Base-by-base conservation (phyloP, 352 stramenopile species). In the Phytophthora palmivora region DNA sequence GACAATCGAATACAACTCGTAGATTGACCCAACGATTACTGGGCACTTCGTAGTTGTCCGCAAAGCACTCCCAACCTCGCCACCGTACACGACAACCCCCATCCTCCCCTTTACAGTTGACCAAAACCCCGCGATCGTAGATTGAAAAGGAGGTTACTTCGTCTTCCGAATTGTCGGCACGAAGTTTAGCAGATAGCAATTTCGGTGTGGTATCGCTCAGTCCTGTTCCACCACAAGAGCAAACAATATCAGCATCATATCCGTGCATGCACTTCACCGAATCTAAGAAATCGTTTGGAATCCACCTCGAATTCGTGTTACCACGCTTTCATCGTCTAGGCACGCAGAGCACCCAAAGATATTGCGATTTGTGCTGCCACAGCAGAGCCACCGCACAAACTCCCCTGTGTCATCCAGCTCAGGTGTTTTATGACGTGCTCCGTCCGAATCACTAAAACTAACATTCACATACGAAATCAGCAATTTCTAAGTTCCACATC, bases 361-460 rank as follows among this genome's bases (percentile, higher is more conserved):
- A 28, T 55, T 87, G 4, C 67, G 67, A 24, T 84, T 65, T 0
- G 71, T 86, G 56, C 71, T 83, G 10, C 79, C 82, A 19, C 82
- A 91, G 51, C 82, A 89, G 7, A 73, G 69, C 82, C 79, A 91
- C 0, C 82, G 65, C 3, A 89, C 67, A 56, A 91, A 91, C 15
- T 78, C 76, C 1, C 82, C 79, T 1, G 63, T 47, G 14, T 91
- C 78, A 42, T 88, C 80, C 1, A 91, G 52, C 44, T 88, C 79
- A 0, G 79, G 79, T 21, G 68, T 67, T 21, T 74, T 58, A n/a
- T 91, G 82, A 0, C 79, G 69, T n/a, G 55, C 73, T 48, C 60
- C 77, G 19, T 88, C 76, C 14, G 46, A 26, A 11, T 63, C 59
- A 2, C 59, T 68, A 26, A 28, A 28, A 6, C 24, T 28, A 28